Conservation (phyloP, 192 early-diverging fungal species). For the Coemansia furcata region DNA sequence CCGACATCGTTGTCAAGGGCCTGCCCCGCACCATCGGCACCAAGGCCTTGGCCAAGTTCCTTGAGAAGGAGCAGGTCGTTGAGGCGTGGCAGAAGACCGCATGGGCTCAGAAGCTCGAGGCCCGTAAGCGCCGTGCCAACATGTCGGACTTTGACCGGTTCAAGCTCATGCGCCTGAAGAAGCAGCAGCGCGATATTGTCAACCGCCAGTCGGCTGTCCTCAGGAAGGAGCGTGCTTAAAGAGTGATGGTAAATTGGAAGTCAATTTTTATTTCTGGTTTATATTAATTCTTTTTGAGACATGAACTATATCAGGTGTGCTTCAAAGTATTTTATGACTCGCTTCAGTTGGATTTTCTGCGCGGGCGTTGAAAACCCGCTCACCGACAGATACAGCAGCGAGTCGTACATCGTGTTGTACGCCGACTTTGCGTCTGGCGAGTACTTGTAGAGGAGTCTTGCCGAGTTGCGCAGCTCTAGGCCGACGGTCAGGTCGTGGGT, state of each 20-base stretch:
- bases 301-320: neutral
- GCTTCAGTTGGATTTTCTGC: constrained; percentile 32
- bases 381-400: constrained; percentile 30
- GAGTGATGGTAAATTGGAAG: neutral
- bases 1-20: constrained; percentile 80
- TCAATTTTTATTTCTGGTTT: neutral
- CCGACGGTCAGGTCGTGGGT: constrained; percentile 33
- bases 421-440: constrained; percentile 35
- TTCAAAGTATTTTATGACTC: constrained; percentile 43
- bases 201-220: constrained; percentile 48
- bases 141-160: constrained; percentile 97
- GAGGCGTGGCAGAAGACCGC: constrained; percentile 83
- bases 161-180: constrained; percentile 94
- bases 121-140: constrained; percentile 71
- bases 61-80: constrained; percentile 82
- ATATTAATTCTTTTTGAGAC: neutral
- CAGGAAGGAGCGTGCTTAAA: constrained; percentile 52
- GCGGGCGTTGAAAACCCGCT: constrained; percentile 28
- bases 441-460: constrained; percentile 42
- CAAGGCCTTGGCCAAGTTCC: constrained; percentile 70
- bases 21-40: constrained; percentile 82
- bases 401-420: constrained; percentile 43
- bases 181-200: constrained; percentile 61
- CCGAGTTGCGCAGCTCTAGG: constrained; percentile 35
- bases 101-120: constrained; percentile 96